Conservation (phyloP, 768 basidiomycete genomes). For the Xerocomus spinulosus region DNA sequence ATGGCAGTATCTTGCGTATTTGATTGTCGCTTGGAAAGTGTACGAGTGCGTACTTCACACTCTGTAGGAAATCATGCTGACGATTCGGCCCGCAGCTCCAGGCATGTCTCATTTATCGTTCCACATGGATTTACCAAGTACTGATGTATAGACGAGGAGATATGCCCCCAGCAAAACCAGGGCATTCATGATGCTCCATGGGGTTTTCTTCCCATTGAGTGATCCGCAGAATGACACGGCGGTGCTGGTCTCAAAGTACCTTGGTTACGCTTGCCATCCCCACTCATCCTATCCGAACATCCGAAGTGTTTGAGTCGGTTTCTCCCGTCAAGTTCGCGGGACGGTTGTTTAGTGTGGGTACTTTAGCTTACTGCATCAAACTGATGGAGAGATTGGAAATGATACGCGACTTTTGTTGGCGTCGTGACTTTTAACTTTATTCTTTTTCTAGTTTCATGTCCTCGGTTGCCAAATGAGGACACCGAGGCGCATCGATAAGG, state of each 20-base stretch:
- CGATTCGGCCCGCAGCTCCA: no score
- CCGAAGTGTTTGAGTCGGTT: constrained; percentile 18
- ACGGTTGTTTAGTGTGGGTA: background rate
- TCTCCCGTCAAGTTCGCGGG: constrained; percentile 4
- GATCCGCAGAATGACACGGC: background rate
- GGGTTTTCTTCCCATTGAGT: no score
- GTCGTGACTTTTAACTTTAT: constrained; percentile 17
- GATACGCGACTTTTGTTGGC: constrained; percentile 15
- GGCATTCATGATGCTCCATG: no score
- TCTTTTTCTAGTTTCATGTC: constrained; percentile 13
- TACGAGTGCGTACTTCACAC: no score
- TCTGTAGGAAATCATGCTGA: no score
- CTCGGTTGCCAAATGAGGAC: constrained; percentile 22
- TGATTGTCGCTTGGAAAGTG: no score
- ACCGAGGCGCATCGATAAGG: constrained; percentile 32
- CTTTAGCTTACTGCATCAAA: constrained; percentile 6
- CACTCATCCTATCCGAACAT: background rate
- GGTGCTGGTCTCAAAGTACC: background rate
- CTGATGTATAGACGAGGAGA: no score
- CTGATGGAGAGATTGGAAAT: constrained; percentile 4
- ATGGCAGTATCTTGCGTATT: no score
- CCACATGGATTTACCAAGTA: no score
- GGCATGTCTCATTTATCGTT: no score
- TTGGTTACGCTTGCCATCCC: background rate
- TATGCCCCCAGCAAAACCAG: no score